Percentiles rank a stretch among this genome's conserved stretches.
These are phyloP conservation scores for Leishmania aethiopica DNA, from an alignment of 208 protist species.

Conservation along the genomic window DNA sequence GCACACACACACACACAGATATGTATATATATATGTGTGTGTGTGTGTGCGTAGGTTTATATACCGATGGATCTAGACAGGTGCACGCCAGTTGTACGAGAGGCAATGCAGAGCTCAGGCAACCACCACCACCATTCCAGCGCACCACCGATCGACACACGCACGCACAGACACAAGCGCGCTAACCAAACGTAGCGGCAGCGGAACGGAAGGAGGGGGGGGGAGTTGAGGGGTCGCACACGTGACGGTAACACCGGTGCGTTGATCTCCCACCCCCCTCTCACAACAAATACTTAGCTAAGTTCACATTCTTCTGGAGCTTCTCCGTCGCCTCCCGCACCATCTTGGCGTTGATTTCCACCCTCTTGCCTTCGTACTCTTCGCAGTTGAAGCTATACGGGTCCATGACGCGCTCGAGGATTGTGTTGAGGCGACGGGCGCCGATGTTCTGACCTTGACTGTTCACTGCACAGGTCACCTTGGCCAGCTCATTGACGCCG, in stretches of 20 bases:
- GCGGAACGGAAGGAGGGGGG: not conserved
- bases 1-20: not conserved
- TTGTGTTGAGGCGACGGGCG: constrained; percentile 95
- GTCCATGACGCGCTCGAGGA: constrained; percentile 96
- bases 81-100: not conserved
- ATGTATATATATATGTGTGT: not conserved
- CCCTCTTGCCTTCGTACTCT: constrained; percentile 76
- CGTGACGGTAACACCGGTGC: not conserved
- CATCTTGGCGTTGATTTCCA: constrained; percentile 66
- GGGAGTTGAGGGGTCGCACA: not conserved
- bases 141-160: not conserved
- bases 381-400: constrained; percentile 93
- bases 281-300: constrained; percentile 92
- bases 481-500: constrained; percentile 91
- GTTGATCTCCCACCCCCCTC: not conserved
- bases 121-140: not conserved
- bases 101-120: not conserved
- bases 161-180: not conserved
- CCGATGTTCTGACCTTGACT: constrained; percentile 97
- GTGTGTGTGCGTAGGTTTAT: too few species aligned
- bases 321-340: constrained; percentile 75
- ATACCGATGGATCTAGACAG: not conserved
- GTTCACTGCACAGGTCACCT: constrained; percentile 93
- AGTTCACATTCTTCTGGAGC: constrained; percentile 88
- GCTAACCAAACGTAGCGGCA: not conserved